These are phyloP conservation scores for Aspergillus cejpii DNA, from an alignment of 2,329 filamentous ascomycete species.

Conservation along the genomic window DNA sequence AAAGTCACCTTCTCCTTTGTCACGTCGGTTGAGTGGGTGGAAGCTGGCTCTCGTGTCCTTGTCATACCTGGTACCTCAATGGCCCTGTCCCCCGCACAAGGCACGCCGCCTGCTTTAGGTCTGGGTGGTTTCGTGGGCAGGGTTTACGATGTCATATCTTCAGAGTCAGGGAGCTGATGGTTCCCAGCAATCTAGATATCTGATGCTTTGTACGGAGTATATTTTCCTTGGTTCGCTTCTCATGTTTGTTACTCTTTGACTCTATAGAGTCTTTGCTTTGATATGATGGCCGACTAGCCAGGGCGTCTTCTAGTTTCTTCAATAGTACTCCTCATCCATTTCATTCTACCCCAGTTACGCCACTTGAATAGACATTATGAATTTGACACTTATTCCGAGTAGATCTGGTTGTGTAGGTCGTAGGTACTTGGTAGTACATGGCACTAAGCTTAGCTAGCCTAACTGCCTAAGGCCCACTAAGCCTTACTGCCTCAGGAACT, in stretches of 20 bases:
- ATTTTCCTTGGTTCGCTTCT: too few relatives aligned
- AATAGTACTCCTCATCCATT: too few relatives aligned
- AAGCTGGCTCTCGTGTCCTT: constrained; percentile 51
- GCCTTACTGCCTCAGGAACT: neutral
- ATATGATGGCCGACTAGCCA: too few relatives aligned
- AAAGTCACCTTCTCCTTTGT: constrained; percentile 53
- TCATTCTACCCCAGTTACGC: too few relatives aligned
- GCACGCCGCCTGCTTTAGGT: constrained; percentile 45
- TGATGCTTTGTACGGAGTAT: too few relatives aligned
- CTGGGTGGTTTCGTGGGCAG: constrained; percentile 56
- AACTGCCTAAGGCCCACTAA: neutral
- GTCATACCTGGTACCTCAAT: constrained; percentile 53
- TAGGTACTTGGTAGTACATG: neutral
- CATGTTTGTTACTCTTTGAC: too few relatives aligned
- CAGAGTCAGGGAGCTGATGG: constrained; percentile 43
- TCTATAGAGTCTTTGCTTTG: neutral
- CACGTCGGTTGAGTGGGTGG: constrained; percentile 52
- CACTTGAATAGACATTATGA: too few relatives aligned
- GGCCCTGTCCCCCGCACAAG: constrained; percentile 44
- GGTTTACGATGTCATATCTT: constrained; percentile 30
- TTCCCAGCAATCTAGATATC: too few relatives aligned
- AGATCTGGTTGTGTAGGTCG: neutral
- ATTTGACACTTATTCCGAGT: too few relatives aligned
- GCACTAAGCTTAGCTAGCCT: neutral
- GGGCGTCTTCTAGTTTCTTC: too few relatives aligned